Conservation (phyloP, 179 eudicot species). For the Gypsophila paniculata region DNA sequence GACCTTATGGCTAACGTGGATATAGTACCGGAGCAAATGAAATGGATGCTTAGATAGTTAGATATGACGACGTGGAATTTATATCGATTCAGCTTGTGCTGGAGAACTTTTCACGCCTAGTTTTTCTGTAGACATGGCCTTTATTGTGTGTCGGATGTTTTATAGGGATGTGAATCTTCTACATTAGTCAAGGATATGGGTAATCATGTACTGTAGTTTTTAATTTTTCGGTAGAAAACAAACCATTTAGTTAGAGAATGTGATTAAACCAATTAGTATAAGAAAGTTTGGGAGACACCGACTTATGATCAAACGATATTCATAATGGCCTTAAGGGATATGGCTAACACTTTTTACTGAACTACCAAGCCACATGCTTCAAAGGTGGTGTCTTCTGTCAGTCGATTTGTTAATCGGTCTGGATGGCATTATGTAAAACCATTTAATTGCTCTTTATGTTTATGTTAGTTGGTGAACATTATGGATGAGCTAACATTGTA, state of each 20-base stretch:
- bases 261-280: no score
- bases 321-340: neutral
- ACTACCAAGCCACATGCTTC: neutral
- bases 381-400: neutral
- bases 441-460: neutral
- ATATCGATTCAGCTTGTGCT: neutral
- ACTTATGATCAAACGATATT: no score
- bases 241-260: no score
- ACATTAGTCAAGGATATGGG: neutral
- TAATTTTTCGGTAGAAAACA: neutral
- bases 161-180: neutral
- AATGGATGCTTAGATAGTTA: neutral
- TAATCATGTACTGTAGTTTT: neutral
- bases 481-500: neutral
- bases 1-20: neutral
- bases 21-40: neutral
- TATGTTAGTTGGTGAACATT: neutral
- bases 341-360: neutral
- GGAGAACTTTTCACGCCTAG: no score
- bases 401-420: neutral
- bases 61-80: neutral
- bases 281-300: no score
- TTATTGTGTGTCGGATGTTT: no score
- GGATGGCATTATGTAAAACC: neutral
- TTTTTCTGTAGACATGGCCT: no score